Base-by-base conservation (phyloP, 2,329 filamentous ascomycete genomes). In the Podosphaera leucotricha region DNA sequence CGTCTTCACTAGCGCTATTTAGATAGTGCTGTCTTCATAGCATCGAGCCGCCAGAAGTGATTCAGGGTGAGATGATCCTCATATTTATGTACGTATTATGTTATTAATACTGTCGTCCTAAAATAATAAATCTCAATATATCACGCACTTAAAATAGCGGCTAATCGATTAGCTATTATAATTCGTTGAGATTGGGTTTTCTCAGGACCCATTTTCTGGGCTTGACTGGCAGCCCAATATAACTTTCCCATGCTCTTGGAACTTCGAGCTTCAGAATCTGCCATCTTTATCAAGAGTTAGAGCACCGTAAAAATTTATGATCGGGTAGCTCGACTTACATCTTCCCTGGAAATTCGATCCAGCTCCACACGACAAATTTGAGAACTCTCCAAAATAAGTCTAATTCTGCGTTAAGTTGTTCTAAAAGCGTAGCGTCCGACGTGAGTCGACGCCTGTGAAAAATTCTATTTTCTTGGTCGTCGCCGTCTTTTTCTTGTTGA, bases 281-380 rank as follows among this genome's bases (percentile, higher is more conserved):
- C 44, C 61, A 63, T 41, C 69, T 72, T 46, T 45, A 38, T 18
- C 5, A 41, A 15, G n/a, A 26, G 22, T 55, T 54, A 52, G 48
- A 18, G 21, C 15, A 19, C 7, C 19, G n/a, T n/a, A 24, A 24
- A 21, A 19, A 24, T 5, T 28, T 10, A 19, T 18, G 41, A 26
- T 13, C 0, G 13, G 20, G n/a, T 16, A 8, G 38, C 33, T 16
- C 13, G 19, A 74, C 81, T 74, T 69, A 90, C 80, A 80, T 46
- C 48, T 69, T 70, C 39, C 61, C 65, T 0, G 86, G 86, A 41
- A 85, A 64, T 19, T 66, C 62, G 5, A 75, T 44, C 82, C 84
- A 98, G 47, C 72, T 71, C 50, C 60, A 67, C 7, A 90, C 20
- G 1, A 95, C 75, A 52, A 76, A 73, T 52, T 71, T 68, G 41